phyloP scores from a whole-genome alignment of 768 basidiomycete species.

The Boletus rufocinnamomeus region DNA sequence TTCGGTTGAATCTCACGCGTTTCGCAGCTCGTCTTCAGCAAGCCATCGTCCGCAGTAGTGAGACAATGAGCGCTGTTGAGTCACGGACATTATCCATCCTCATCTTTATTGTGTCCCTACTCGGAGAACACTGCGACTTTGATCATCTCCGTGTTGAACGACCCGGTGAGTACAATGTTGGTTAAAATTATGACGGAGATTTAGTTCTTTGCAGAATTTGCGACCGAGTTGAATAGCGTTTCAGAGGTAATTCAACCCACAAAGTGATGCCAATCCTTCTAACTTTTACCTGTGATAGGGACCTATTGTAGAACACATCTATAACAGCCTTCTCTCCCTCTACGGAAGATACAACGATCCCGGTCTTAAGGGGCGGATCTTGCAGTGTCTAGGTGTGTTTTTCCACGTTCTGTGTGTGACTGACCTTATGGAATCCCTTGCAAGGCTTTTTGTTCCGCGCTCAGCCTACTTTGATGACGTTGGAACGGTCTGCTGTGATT shows the following conservation, averaged over 20 bases:
- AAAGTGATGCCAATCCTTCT: not conserved
- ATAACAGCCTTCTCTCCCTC: slow-evolving; percentile 66
- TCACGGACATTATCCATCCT: slow-evolving; percentile 63
- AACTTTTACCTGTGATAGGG: slow-evolving; percentile 39
- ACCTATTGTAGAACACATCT: slow-evolving; percentile 83
- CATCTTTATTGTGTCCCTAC: slow-evolving; percentile 80
- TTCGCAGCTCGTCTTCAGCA: slow-evolving; percentile 63
- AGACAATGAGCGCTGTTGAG: slow-evolving; percentile 50
- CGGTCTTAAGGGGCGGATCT: slow-evolving; percentile 64
- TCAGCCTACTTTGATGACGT: slow-evolving; percentile 88
- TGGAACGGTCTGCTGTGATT: slow-evolving; percentile 72
- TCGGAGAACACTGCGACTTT: slow-evolving; percentile 89
- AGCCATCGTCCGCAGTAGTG: slow-evolving; percentile 45
- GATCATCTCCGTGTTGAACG: slow-evolving; percentile 69
- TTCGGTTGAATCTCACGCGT: slow-evolving; percentile 7
- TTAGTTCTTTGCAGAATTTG: slow-evolving; percentile 46
- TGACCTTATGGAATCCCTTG: not conserved
- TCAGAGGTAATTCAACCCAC: slow-evolving; percentile 44
- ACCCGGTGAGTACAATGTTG: slow-evolving; percentile 46
- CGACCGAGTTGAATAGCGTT: slow-evolving; percentile 57
- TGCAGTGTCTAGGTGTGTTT: slow-evolving; percentile 81
- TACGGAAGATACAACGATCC: slow-evolving; percentile 65
- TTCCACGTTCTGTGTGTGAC: not conserved
- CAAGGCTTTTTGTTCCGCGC: slow-evolving; percentile 90
- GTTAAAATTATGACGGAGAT: not conserved